phyloP scores from a whole-genome alignment of 192 early-diverging fungal genomes.

The Funneliformis mosseae region DNA sequence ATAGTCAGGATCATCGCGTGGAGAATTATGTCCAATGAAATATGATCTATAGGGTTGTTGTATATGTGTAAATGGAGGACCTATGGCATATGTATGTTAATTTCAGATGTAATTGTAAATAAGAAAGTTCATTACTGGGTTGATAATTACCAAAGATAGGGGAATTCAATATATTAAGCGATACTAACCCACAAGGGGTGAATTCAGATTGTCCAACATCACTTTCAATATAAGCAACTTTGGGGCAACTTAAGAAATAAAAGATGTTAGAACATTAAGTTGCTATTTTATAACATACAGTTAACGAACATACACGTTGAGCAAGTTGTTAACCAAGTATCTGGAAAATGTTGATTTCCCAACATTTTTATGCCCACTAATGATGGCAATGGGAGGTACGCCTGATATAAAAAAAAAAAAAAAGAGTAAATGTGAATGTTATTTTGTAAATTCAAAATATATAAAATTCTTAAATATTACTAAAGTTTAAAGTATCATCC shows the following conservation, averaged over 20 bases:
- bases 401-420: slow-evolving; percentile 6
- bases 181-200: slow-evolving; percentile 75
- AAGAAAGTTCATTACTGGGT: not conserved
- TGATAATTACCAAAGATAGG: slow-evolving; percentile 59
- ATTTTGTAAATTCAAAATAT: too few species aligned
- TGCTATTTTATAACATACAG: not conserved
- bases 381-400: slow-evolving; percentile 55
- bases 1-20: slow-evolving; percentile 79
- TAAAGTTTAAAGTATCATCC: not conserved
- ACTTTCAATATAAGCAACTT: slow-evolving; percentile 85
- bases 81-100: slow-evolving; percentile 30
- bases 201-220: slow-evolving; percentile 94
- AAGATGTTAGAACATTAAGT: slow-evolving; percentile 27
- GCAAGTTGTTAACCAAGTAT: slow-evolving; percentile 73
- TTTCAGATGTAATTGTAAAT: not conserved
- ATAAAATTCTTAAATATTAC: not conserved
- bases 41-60: slow-evolving; percentile 63
- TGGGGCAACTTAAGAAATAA: slow-evolving; percentile 52
- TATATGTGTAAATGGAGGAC: slow-evolving; percentile 84
- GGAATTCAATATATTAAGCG: slow-evolving; percentile 68
- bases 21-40: slow-evolving; percentile 76
- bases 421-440: not conserved
- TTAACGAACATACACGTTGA: slow-evolving; percentile 58
- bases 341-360: slow-evolving; percentile 92
- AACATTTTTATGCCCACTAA: slow-evolving; percentile 78